Conservation (phyloP, 2,329 filamentous ascomycete genomes). For the Knoxdaviesia capensis region DNA sequence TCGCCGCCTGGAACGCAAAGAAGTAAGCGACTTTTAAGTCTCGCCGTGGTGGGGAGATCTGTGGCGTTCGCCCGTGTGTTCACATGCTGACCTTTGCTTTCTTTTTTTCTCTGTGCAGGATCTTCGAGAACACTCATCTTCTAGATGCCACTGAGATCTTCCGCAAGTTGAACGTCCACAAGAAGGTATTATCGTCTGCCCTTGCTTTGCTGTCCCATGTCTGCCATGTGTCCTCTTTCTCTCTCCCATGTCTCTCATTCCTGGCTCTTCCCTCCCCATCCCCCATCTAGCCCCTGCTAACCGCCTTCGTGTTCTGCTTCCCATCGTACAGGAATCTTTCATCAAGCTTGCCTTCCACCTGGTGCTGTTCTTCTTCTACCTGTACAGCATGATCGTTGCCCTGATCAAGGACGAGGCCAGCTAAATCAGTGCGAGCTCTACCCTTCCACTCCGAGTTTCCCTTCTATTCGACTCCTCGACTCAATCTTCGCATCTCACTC, state of each 20-base stretch:
- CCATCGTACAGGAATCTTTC: slow-evolving; percentile 63
- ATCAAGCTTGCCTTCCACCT: slow-evolving; percentile 97
- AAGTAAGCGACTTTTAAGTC: slow-evolving; percentile 45
- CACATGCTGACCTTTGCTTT: not conserved
- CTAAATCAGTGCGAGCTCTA: slow-evolving; percentile 23
- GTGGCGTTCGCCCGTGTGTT: no score
- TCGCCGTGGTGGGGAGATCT: no score
- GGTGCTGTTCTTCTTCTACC: slow-evolving; percentile 99
- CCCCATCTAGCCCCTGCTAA: slow-evolving; percentile 7
- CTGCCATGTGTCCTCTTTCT: not conserved
- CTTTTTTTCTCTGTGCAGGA: slow-evolving; percentile 31
- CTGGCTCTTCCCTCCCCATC: not conserved
- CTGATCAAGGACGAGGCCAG: slow-evolving; percentile 88
- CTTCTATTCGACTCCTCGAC: no score
- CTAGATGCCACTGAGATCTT: slow-evolving; percentile 98
- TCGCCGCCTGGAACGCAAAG: slow-evolving; percentile 87
- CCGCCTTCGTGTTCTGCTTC: slow-evolving; percentile 1
- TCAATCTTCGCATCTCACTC: no score
- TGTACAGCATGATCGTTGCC: slow-evolving; percentile 96
- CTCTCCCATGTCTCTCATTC: not conserved
- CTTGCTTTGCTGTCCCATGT: not conserved
- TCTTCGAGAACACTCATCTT: slow-evolving; percentile 90
- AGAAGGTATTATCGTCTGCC: slow-evolving; percentile 47
- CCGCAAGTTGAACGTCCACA: slow-evolving; percentile 95
- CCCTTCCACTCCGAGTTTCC: no score